Evolutionary conservation across 2,329 filamentous ascomycete species (phyloP).

Genomic region (Ceratocystiopsis sp.): DNA sequence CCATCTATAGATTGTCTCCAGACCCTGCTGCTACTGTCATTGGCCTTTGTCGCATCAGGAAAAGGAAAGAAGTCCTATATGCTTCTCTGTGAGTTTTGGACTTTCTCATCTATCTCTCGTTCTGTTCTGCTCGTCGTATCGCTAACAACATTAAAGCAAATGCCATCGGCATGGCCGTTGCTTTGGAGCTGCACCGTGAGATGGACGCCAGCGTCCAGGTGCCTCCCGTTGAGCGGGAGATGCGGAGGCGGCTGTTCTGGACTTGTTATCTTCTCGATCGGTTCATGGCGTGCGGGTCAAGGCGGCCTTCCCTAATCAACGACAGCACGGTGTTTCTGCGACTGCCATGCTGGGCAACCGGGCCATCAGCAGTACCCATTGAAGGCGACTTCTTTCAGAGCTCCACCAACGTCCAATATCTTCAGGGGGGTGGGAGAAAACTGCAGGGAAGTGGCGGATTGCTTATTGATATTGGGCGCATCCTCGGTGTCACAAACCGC

Average conservation of each 20-base stretch:
- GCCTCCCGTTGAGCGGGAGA: conserved; percentile 54
- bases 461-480: conserved; percentile 70
- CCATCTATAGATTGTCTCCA: conserved; percentile 66
- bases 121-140: background rate
- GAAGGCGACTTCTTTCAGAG: conserved; percentile 72
- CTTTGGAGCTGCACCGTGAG: conserved; percentile 66
- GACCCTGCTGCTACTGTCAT: conserved; percentile 55
- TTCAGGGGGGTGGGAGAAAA: conserved; percentile 48
- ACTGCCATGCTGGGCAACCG: conserved; percentile 57
- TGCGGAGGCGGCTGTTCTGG: conserved; percentile 71
- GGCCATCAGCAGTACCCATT: conserved; percentile 40
- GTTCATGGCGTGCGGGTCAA: conserved; percentile 69
- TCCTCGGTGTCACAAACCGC: conserved; percentile 66
- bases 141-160: conserved; percentile 36
- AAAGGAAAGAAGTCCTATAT: conserved; percentile 77
- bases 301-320: conserved; percentile 60
- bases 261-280: conserved; percentile 74
- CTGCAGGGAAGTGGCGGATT: conserved; percentile 61
- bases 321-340: conserved; percentile 62
- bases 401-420: conserved; percentile 59
- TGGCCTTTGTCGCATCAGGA: conserved; percentile 60
- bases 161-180: conserved; percentile 68
- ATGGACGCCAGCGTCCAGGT: conserved; percentile 44
- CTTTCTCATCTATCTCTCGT: background rate
- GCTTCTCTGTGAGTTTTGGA: conserved; percentile 48